Base-by-base conservation (phyloP, 257 asterid species). In the Petunia axillaris region DNA sequence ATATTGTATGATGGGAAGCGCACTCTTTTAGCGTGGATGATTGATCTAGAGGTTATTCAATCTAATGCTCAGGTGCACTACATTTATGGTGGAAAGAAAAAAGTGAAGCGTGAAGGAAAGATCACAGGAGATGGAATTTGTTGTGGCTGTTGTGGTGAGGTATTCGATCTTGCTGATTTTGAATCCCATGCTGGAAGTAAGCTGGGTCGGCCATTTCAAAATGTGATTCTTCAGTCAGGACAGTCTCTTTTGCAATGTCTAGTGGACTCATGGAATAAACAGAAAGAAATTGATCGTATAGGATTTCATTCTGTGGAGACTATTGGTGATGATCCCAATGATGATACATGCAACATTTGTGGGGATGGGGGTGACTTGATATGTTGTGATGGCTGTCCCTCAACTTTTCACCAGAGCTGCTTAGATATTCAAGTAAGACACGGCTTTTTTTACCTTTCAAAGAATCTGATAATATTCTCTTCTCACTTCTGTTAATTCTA, bases 281-380 rank as follows among this genome's bases (percentile, higher is more conserved):
- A 90, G 36, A 87, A 83, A 81, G 85, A 87, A 73, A 82, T 59
- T 37, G 87, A 87, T 79, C 75, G 78, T 64, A 83, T 91, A 65
- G 91, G 85, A n/a, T 96, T 89, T 80, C 87, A 85, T 85, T 78
- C 54, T 5, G 98, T 92, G 81, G 91, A 92, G 79, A 93, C 92
- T 87, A 91, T 91, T 74, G 96, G 93, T 53, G 92, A 90, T 50
- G 98, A 94, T 84, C 96, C 94, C 64, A 88, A 91, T 83, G 99
- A 96, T 65, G 99, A 94, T 88, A 96, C 94, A 7, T 96, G 99
- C 84, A 90, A 91, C 81, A 82, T 96, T 44, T 96, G 99, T 82
- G 98, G 97, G 25, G 98, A 96, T 85, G 99, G 98, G 68, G 99
- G 99, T 82, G 89, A 92, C 79, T 87, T 96, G 92, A 90, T 91